Conservation (phyloP, 768 basidiomycete genomes). For the Xerocomellus amylosporus region DNA sequence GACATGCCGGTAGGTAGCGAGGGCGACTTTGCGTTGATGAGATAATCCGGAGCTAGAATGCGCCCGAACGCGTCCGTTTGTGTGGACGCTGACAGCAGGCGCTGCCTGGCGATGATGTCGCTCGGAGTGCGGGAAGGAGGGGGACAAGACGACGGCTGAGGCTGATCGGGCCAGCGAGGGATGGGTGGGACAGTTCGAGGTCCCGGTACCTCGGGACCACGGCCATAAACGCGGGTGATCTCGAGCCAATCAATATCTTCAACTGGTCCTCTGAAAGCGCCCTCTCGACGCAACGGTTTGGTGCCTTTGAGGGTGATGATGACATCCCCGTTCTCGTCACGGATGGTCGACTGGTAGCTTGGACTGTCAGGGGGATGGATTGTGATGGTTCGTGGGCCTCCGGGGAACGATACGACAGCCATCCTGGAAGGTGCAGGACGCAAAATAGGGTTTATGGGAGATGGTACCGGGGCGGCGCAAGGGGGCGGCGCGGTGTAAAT, state of each 20-base stretch:
- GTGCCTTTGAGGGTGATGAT: constrained; percentile 10
- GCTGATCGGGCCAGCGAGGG: constrained; percentile 12
- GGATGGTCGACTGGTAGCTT: constrained; percentile 10
- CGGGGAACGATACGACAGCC: constrained; percentile 19
- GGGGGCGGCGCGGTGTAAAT: background rate
- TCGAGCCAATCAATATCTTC: constrained; percentile 6
- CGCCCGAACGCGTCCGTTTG: constrained; percentile 14
- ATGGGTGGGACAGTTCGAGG: background rate
- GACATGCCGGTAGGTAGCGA: background rate
- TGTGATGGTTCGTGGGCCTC: constrained; percentile 21
- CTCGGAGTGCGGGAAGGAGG: background rate
- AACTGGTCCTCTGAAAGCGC: constrained; percentile 16
- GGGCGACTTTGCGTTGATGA: background rate
- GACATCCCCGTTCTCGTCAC: constrained; percentile 16
- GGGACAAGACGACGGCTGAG: background rate
- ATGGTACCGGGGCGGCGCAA: background rate
- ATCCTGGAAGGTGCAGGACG: background rate
- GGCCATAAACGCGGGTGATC: constrained; percentile 12
- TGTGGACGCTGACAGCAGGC: background rate
- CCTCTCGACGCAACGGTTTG: constrained; percentile 19
- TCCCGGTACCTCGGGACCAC: constrained; percentile 4
- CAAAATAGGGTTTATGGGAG: background rate
- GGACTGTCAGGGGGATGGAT: constrained; percentile 20
- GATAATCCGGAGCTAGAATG: background rate
- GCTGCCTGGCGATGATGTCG: constrained; percentile 11